Evolutionary conservation across 257 asterid genomes (phyloP), one percentile per base, ranked within the genome.

Genomic region (Echites panduratus): DNA sequence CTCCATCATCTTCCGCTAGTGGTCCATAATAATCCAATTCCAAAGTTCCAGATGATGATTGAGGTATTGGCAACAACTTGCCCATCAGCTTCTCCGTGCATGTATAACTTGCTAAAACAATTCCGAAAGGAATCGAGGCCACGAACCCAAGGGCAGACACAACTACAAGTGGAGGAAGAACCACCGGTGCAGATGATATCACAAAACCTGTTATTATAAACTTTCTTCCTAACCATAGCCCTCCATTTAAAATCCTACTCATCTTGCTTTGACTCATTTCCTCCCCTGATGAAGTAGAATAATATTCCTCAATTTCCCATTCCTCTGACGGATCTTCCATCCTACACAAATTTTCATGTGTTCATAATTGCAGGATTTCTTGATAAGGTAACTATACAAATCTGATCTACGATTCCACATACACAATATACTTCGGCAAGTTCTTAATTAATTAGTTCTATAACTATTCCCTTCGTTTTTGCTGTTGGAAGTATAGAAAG

Each of bases 11-110:
- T 29, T 76, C 78, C 10, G 20, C 48, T 57, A 16, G 3, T 35
- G 44, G 54, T 38, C 29, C 76, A 68, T 76, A 72, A 26, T 32
- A 32, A 32, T 32, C 3, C 38, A 32, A 32, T 32, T 71, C 89
- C 77, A 80, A 29, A 38, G 61, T 45, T 32, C 24, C 63, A 35
- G 67, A 65, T 29, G 67, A 65, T 29, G 72, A 27, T 4, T 69
- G 26, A 0, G 86, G 82, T 8, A 48, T 83, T 44, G 90, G 87
- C 47, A 87, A 77, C 72, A 91, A 79, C 32, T 81, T 88, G 83
- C 81, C 83, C 94, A 93, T 88, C 70, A 93, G 83, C 76, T 84
- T 87, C 79, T 88, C 83, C 9, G 90, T 84, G 80, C 86, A 82
- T 11, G 89, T 81, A 80, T 89, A 90, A 78, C 92, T 76, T n/a